phyloP scores from a whole-genome alignment of 2,329 filamentous ascomycete species.

The Rutstroemia sp. region DNA sequence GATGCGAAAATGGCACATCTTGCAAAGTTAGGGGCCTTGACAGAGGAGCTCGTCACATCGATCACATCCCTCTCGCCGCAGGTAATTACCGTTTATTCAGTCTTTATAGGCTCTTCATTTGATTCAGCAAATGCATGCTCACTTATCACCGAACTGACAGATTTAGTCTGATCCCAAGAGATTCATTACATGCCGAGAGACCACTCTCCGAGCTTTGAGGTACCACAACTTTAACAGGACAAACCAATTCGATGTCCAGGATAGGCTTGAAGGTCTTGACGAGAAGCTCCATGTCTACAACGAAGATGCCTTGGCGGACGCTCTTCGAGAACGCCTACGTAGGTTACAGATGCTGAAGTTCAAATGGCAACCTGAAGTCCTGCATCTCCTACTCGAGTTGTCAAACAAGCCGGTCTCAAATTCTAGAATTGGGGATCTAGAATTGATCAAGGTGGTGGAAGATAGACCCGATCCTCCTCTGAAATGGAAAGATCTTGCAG shows the following conservation, averaged over 20 bases:
- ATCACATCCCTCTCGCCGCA: slow-evolving; percentile 48
- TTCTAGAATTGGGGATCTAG: slow-evolving; percentile 56
- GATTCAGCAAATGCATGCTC: neutral
- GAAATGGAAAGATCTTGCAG: slow-evolving; percentile 73
- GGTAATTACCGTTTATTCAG: slow-evolving; percentile 34
- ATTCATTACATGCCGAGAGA: slow-evolving; percentile 41
- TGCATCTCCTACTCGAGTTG: slow-evolving; percentile 72
- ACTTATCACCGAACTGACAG: slow-evolving; percentile 2
- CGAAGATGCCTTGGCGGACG: slow-evolving; percentile 72
- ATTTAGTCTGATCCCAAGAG: slow-evolving; percentile 26
- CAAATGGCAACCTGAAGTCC: slow-evolving; percentile 70
- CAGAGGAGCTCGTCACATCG: slow-evolving; percentile 62
- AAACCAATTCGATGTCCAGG: slow-evolving; percentile 67
- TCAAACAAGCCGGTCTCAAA: slow-evolving; percentile 73
- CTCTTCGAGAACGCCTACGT: slow-evolving; percentile 49
- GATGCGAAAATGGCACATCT: slow-evolving; percentile 57
- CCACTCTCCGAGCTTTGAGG: slow-evolving; percentile 43
- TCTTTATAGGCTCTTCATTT: neutral
- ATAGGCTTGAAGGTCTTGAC: slow-evolving; percentile 62
- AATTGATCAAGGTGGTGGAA: slow-evolving; percentile 41
- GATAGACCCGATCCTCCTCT: slow-evolving; percentile 42
- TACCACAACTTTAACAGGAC: slow-evolving; percentile 54
- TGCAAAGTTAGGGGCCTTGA: slow-evolving; percentile 55
- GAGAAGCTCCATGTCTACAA: slow-evolving; percentile 81
- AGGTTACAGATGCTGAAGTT: slow-evolving; percentile 46